Evolutionary conservation across 352 stramenopile species (phyloP).

Genomic region (Pythium grandisporangium): DNA sequence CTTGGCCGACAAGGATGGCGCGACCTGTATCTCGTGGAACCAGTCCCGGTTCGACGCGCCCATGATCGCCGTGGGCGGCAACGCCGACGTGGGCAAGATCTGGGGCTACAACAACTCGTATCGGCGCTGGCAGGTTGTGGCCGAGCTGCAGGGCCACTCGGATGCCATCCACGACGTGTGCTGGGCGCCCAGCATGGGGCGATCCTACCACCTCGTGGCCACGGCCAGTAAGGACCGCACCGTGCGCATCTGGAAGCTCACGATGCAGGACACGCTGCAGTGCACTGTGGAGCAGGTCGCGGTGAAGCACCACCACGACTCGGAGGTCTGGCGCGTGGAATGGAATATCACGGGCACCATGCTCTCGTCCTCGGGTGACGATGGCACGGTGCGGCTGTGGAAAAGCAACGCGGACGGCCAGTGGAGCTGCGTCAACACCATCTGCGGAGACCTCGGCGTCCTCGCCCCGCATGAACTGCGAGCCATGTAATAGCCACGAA

Average conservation of each 20-base stretch:
- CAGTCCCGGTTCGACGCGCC: slow-evolving; percentile 90
- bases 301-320: slow-evolving; percentile 78
- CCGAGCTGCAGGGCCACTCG: slow-evolving; percentile 75
- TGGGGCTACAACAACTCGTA: slow-evolving; percentile 89
- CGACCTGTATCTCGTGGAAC: slow-evolving; percentile 93
- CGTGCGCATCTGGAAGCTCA: slow-evolving; percentile 80
- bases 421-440: slow-evolving; percentile 88
- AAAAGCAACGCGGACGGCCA: slow-evolving; percentile 89
- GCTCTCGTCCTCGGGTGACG: slow-evolving; percentile 90
- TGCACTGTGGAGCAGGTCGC: slow-evolving; percentile 67
- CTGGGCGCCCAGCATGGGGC: slow-evolving; percentile 95
- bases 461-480: slow-evolving; percentile 18
- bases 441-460: slow-evolving; percentile 61
- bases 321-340: slow-evolving; percentile 93
- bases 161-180: slow-evolving; percentile 92
- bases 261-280: slow-evolving; percentile 59
- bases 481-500: slow-evolving; percentile 2
- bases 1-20: slow-evolving; percentile 73
- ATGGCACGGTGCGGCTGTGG: slow-evolving; percentile 93
- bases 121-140: slow-evolving; percentile 79
- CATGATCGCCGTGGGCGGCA: slow-evolving; percentile 92
- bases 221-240: slow-evolving; percentile 90
- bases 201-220: slow-evolving; percentile 90
- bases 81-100: slow-evolving; percentile 81
- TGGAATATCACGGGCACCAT: slow-evolving; percentile 97